These are phyloP conservation scores for Blastobotrys attinorum DNA, from an alignment of 805 yeast genomes.

Conservation along the genomic window DNA sequence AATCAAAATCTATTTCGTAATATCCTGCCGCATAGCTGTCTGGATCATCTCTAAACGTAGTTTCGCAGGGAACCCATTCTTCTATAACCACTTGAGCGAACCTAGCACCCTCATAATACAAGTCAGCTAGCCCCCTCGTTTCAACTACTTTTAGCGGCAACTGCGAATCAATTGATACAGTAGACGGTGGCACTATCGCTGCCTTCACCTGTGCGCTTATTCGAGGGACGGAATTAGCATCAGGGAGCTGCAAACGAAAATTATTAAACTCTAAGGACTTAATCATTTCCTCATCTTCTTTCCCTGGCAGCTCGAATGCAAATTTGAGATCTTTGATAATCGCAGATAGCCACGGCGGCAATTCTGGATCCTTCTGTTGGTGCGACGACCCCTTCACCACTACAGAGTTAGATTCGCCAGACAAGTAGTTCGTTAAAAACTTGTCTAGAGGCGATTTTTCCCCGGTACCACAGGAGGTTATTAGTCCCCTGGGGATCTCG, in stretches of 20 bases:
- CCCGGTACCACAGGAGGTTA: conserved; percentile 17
- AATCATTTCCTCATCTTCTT: conserved; percentile 23
- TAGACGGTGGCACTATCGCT: conserved; percentile 19
- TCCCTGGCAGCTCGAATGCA: conserved; percentile 19
- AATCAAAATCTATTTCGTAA: conserved; percentile 32
- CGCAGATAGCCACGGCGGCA: conserved; percentile 16
- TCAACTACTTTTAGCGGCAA: conserved; percentile 28
- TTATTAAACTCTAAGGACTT: conserved; percentile 20
- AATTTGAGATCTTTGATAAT: conserved; percentile 10
- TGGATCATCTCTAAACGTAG: conserved; percentile 16
- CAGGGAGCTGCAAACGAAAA: conserved; percentile 17
- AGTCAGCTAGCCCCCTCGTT: conserved; percentile 36
- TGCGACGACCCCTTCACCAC: conserved; percentile 16
- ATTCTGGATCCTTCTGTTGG: not conserved
- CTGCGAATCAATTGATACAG: conserved; percentile 16
- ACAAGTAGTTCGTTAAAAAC: conserved; percentile 20
- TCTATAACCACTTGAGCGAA: conserved; percentile 39
- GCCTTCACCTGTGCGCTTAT: conserved; percentile 24
- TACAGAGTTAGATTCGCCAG: conserved; percentile 19
- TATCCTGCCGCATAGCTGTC: too few relatives aligned
- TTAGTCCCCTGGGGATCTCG: conserved; percentile 18
- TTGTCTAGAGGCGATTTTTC: conserved; percentile 23
- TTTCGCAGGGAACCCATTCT: conserved; percentile 40
- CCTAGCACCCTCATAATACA: conserved; percentile 33
- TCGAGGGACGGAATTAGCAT: conserved; percentile 8